A percentile compares a stretch with the other conserved stretches of the same genome.
Conservation (phyloP, 371 early-diverging fungal genomes). For the Syncephalastrum monosporum region DNA sequence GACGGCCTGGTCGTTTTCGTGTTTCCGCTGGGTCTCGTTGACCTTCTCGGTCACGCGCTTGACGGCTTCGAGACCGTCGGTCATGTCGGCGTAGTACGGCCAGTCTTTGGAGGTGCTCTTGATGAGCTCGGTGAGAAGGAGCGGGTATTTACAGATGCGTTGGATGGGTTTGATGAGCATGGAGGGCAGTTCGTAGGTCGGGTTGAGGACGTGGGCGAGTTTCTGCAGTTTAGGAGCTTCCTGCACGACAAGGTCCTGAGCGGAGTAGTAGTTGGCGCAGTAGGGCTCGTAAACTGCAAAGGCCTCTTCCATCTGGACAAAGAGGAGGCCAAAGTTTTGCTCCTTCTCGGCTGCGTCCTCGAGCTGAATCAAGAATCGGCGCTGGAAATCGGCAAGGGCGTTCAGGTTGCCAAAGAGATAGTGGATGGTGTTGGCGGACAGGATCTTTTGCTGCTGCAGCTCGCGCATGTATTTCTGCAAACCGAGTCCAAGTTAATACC, state of each 20-base stretch:
- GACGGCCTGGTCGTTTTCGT: constrained; percentile 80
- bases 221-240: constrained; percentile 54
- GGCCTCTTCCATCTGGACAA: constrained; percentile 79
- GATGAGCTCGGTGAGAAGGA: constrained; percentile 83
- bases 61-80: constrained; percentile 75
- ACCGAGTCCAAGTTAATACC: constrained; percentile 6
- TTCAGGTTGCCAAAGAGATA: constrained; percentile 91
- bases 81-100: constrained; percentile 74
- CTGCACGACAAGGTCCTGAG: constrained; percentile 61
- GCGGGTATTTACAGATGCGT: constrained; percentile 95
- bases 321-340: constrained; percentile 85
- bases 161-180: constrained; percentile 96
- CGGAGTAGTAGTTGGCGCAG: constrained; percentile 88
- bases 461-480: constrained; percentile 60
- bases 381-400: constrained; percentile 92
- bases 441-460: constrained; percentile 53
- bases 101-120: constrained; percentile 73
- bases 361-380: constrained; percentile 88
- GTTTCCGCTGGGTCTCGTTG: constrained; percentile 89
- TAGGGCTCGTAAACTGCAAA: constrained; percentile 94
- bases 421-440: constrained; percentile 76
- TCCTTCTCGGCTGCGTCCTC: constrained; percentile 85
- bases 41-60: constrained; percentile 87
- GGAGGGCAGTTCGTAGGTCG: constrained; percentile 83
- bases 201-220: constrained; percentile 76